A percentile compares a stretch with the other conserved stretches of the same genome.
phyloP scores from a whole-genome alignment of 345 rosid genomes.

The Adansonia digitata region DNA sequence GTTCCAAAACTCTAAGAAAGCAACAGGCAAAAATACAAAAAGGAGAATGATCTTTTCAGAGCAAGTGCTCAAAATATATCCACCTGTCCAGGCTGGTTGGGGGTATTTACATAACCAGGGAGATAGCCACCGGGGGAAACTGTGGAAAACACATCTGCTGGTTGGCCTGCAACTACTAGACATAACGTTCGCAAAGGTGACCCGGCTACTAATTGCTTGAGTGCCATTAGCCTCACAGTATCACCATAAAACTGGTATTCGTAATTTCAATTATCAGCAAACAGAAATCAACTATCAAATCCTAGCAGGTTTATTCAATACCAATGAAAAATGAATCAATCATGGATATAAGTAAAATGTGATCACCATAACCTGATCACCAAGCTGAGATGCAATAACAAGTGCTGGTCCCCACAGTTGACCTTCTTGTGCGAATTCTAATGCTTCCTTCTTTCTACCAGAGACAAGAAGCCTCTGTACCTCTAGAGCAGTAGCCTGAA shows the following conservation, averaged over 20 bases:
- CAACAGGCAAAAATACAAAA: neutral
- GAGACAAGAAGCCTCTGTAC: slow-evolving; percentile 90
- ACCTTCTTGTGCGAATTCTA: slow-evolving; percentile 84
- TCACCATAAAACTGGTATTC: slow-evolving; percentile 44
- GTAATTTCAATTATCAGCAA: slow-evolving; percentile 4
- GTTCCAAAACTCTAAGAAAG: slow-evolving; percentile 11
- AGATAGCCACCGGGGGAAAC: slow-evolving; percentile 21
- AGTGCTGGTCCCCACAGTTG: slow-evolving; percentile 99
- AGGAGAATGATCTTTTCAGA: neutral
- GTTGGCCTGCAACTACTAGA: slow-evolving; percentile 90
- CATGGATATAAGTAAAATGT: neutral
- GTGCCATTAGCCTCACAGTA: slow-evolving; percentile 95
- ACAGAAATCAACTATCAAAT: neutral
- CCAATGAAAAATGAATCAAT: slow-evolving; percentile 15
- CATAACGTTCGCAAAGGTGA: slow-evolving; percentile 96
- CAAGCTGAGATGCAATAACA: slow-evolving; percentile 91
- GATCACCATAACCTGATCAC: slow-evolving; percentile 66
- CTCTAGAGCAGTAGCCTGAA: slow-evolving; percentile 87
- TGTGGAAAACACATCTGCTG: slow-evolving; percentile 62
- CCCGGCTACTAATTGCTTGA: slow-evolving; percentile 77
- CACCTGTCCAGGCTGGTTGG: slow-evolving; percentile 64
- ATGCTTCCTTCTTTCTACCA: slow-evolving; percentile 87
- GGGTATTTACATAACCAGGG: slow-evolving; percentile 24
- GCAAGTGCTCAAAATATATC: slow-evolving; percentile 11
- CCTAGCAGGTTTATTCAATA: neutral